Percentiles rank a stretch among this genome's conserved stretches.
Evolutionary conservation across 169 alveolate species (phyloP).

Genomic region (Plasmodium blacklocki): DNA sequence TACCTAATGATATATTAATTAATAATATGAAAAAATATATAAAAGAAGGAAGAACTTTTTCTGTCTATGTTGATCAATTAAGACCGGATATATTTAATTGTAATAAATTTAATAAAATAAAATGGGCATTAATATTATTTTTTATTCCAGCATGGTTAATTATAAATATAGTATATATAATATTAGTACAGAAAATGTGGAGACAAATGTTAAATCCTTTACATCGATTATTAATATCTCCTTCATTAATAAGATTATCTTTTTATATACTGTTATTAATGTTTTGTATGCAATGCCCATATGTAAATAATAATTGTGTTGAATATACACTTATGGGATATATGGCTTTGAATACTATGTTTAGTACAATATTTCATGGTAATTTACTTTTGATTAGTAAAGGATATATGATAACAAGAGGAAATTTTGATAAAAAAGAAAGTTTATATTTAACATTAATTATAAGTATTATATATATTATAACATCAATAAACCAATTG

Average conservation of each 20-base stretch:
- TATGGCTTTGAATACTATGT: constrained; percentile 68
- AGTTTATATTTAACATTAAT: constrained; percentile 35
- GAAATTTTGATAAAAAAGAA: constrained; percentile 49
- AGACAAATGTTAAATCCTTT: constrained; percentile 70
- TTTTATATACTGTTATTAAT: constrained; percentile 39
- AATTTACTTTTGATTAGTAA: constrained; percentile 61
- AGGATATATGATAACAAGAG: constrained; percentile 75
- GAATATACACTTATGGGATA: constrained; percentile 53
- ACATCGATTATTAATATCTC: constrained; percentile 45
- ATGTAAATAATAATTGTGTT: constrained; percentile 11
- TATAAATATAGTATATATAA: constrained; percentile 45
- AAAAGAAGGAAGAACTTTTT: constrained; percentile 25
- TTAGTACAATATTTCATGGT: constrained; percentile 64
- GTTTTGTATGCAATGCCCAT: constrained; percentile 41
- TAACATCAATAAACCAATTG: constrained; percentile 42
- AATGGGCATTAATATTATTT: constrained; percentile 64
- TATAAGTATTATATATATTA: constrained; percentile 44
- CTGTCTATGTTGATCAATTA: constrained; percentile 37
- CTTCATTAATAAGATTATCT: constrained; percentile 48
- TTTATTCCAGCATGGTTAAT: constrained; percentile 76
- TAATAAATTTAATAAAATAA: constrained; percentile 42
- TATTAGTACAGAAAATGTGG: constrained; percentile 50
- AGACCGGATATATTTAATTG: constrained; percentile 42
- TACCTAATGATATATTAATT: constrained; percentile 13
- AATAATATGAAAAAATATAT: constrained; percentile 22